Base-by-base conservation (phyloP, 441 rosid genomes). In the Euphorbia celastroides region DNA sequence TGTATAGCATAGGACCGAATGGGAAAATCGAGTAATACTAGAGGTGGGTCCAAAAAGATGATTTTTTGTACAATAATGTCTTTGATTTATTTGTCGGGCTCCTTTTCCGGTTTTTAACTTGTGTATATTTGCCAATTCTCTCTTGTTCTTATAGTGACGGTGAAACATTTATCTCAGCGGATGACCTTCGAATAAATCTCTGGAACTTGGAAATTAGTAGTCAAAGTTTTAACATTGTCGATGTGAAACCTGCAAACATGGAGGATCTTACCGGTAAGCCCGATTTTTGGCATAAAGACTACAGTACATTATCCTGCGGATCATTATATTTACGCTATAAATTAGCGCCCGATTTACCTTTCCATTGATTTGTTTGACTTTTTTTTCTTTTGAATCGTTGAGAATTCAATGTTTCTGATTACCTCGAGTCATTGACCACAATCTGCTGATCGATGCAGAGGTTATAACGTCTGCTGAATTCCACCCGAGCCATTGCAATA, bases 401-500 rank as follows among this genome's bases (percentile, higher is more conserved):
- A 60, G 26, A 57, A 23, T 63, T 60, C 67, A 34, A 54, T 55
- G 36, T 27, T 70, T 34, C 0, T 22, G 11, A 12, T 42, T 54
- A 60, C 38, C 61, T 71, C 28, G 38, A 41, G 38, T 51, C 50
- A 26, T 64, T 55, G 50, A 68, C 44, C 61, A 19, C n/a, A 56
- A 48, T 36, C 23, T 3, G 34, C 74, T 74, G 12, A 41, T 78
- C 54, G 57, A 71, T 74, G 82, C 94, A 94, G 99, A 92, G 96
- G 99, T 94, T 70, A 92, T 94, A 68, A 94, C 99, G 57, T 85
- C 99, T 70, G 97, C 99, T 51, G 99, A 94, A 60, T 94, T 94
- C 77, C 99, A 94, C 73, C 99, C 99, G 64, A 78, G 72, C 9
- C 97, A 94, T 66, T 94, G 97, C 79, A 88, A 94, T 65, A 84